phyloP scores from a whole-genome alignment of 1,284 basidiomycete species.

The Mycosarcoma maydis region DNA sequence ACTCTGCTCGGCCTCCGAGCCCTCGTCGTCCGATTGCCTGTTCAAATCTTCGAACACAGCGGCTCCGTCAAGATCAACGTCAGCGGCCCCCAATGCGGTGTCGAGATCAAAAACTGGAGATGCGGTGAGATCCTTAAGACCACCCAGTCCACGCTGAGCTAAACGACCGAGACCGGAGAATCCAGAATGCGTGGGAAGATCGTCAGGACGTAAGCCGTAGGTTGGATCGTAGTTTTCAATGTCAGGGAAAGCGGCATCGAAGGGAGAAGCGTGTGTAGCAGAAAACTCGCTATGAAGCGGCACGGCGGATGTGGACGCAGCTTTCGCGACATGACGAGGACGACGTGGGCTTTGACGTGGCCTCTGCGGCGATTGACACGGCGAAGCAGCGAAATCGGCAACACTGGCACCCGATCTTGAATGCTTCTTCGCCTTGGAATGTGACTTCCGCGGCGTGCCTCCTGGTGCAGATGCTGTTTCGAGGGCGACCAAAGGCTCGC shows the following conservation, averaged over 20 bases:
- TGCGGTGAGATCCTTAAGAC: conserved; percentile 43
- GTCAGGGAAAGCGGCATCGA: conserved; percentile 50
- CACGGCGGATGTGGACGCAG: conserved; percentile 35
- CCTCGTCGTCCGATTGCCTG: conserved; percentile 20
- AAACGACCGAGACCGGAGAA: conserved; percentile 75
- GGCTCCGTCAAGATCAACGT: conserved; percentile 32
- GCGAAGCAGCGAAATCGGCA: conserved; percentile 10
- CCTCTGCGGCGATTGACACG: conserved; percentile 32
- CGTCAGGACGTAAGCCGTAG: conserved; percentile 81
- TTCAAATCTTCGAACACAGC: conserved; percentile 30
- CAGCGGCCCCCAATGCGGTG: background rate
- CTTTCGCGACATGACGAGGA: conserved; percentile 28
- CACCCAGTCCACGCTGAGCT: conserved; percentile 38
- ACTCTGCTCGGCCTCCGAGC: conserved; percentile 26
- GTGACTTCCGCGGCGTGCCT: conserved; percentile 16
- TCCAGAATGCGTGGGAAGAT: conserved; percentile 72
- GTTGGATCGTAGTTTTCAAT: conserved; percentile 94
- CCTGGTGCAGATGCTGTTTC: conserved; percentile 34
- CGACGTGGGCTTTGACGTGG: conserved; percentile 10
- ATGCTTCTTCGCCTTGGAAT: conserved; percentile 17
- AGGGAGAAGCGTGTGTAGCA: conserved; percentile 23
- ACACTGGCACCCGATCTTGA: conserved; percentile 8
- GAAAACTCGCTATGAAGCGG: conserved; percentile 27
- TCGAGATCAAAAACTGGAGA: conserved; percentile 2
- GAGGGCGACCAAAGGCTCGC: conserved; percentile 24